These are phyloP conservation scores for Claviceps lovelessii DNA, from an alignment of 2,329 filamentous ascomycete genomes.

Conservation along the genomic window DNA sequence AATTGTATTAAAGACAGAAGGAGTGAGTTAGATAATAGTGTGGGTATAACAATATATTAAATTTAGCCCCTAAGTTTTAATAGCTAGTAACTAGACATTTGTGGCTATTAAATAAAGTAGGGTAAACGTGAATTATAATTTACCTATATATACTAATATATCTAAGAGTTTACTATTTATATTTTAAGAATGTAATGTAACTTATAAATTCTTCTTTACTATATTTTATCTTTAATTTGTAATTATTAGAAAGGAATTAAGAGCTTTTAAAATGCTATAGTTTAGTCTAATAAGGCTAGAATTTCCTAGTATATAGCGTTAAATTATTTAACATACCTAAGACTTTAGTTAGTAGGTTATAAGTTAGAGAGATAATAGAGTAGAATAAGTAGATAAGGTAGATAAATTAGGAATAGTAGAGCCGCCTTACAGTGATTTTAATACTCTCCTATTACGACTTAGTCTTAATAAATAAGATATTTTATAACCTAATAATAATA, in stretches of 20 bases:
- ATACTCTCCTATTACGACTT: not conserved
- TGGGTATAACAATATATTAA: too few relatives aligned
- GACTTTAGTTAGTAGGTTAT: not conserved
- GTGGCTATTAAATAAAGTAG: not conserved
- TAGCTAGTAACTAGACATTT: too few relatives aligned
- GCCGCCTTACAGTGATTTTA: not conserved
- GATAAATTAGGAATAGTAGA: not conserved
- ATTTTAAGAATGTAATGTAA: too few relatives aligned
- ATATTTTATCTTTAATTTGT: too few relatives aligned
- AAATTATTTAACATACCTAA: not conserved
- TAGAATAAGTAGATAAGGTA: not conserved
- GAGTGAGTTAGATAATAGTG: not conserved
- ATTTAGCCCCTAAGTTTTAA: too few relatives aligned
- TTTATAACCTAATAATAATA: not conserved
- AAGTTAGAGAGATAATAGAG: not conserved
- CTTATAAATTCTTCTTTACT: too few relatives aligned
- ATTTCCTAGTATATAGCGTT: not conserved
- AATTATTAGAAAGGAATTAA: too few relatives aligned
- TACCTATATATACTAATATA: too few relatives aligned
- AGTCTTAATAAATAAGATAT: not conserved
- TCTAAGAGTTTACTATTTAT: too few relatives aligned
- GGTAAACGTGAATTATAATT: not conserved
- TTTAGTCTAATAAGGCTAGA: not conserved
- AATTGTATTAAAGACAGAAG: not conserved
- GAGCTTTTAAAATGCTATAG: too few relatives aligned